Conservation (phyloP, 331 rosid species). For the Spiraea crenata region DNA sequence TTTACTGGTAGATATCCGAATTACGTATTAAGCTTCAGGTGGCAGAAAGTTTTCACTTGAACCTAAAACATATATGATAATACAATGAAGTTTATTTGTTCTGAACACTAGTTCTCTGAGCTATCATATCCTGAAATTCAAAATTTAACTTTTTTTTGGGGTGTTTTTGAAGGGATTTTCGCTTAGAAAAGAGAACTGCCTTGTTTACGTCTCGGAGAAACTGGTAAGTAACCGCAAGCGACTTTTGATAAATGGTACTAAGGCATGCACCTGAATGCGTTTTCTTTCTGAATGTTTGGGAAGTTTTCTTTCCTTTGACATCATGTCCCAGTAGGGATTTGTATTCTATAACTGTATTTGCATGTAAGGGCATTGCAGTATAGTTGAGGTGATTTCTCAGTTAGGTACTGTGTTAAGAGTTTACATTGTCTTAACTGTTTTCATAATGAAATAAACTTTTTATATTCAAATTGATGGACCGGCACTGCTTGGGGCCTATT, state of each 20-base stretch:
- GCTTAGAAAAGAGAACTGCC: background rate
- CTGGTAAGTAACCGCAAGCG: background rate
- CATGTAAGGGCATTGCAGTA: background rate
- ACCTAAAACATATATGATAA: background rate
- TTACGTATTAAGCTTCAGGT: constrained; percentile 3
- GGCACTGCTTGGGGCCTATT: background rate
- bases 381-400: background rate
- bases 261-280: background rate
- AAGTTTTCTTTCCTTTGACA: background rate
- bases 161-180: constrained; percentile 3
- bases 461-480: background rate
- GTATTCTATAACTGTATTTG: background rate
- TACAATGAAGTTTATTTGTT: background rate
- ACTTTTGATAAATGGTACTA: too few relatives aligned
- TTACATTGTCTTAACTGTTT: background rate
- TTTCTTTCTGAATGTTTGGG: background rate
- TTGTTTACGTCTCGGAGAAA: background rate
- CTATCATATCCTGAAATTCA: background rate
- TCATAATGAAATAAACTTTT: background rate
- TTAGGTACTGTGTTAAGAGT: background rate
- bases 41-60: background rate
- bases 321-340: background rate
- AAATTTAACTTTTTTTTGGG: background rate
- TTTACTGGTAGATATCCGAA: background rate
- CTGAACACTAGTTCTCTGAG: background rate